Evolutionary conservation across 129 eudicot genomes (phyloP), one percentile per base, ranked within the genome.

Genomic region (Artemisia annua): DNA sequence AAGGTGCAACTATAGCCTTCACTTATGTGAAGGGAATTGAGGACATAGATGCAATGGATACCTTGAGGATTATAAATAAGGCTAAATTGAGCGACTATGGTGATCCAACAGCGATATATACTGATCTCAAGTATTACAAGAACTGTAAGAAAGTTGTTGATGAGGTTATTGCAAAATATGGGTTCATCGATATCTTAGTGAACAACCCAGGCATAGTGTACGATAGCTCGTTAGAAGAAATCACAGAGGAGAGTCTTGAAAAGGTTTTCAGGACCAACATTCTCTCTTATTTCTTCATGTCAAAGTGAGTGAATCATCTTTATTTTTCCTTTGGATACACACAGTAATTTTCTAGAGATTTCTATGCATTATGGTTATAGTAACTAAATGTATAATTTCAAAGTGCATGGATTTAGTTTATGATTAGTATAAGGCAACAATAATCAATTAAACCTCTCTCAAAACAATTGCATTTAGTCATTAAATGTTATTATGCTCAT

Each of bases 1-100:
- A 92, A 68, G 96, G 96, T 55, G 96, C 98, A 2, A 87, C 90
- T 0, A 85, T 92, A 86, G 95, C 98, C 61, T 87, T 92, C 65
- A 92, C 96, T 1, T 92, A 85, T 20, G 90, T 92, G 43, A 87
- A 92, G 75, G 87, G 86, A 3, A 85, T 77, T 0, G 98, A 92
- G 50, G 98, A 92, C 46, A 89, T 76, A 71, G 98, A 92, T 65
- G 96, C 95, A 2, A 26, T 61, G 2, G 91, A 89, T 2, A 89
- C 95, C 0, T 65, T 89, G 5, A 44, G 67, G 11, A 82, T 89
- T 63, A 67, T 89, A 44, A 84, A 52, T 66, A 20, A 79, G 16
- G 78, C 85, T 32, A 91, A 81, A 58, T 26, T 22, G 4, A n/a
- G 79, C 0, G 88, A 77, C n/a, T 88, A 90, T 4, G 70, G 83